phyloP scores from a whole-genome alignment of 2,329 filamentous ascomycete species.

The Nigrospora osmanthi region DNA sequence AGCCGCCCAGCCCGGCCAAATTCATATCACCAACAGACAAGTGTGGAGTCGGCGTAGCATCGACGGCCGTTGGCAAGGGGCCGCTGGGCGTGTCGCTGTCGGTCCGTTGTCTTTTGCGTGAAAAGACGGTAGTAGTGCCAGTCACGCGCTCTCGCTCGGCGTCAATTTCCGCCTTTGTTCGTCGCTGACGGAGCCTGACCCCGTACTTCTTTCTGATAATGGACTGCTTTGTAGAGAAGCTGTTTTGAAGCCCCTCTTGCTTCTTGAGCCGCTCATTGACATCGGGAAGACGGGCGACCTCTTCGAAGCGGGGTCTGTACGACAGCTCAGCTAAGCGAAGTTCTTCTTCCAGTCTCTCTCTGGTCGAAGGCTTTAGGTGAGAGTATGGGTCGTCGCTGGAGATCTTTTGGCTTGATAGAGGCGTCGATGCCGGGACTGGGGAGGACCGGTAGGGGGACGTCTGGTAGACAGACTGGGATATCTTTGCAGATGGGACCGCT shows the following conservation, averaged over 20 bases:
- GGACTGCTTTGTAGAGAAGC: slow-evolving; percentile 47
- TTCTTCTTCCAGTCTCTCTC: slow-evolving; percentile 25
- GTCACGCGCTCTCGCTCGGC: slow-evolving; percentile 32
- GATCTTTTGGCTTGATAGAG: too few relatives aligned
- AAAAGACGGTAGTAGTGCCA: slow-evolving; percentile 15
- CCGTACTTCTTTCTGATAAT: slow-evolving; percentile 50
- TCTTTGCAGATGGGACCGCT: too few relatives aligned
- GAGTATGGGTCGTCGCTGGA: slow-evolving; percentile 29
- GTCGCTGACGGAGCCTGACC: slow-evolving; percentile 42
- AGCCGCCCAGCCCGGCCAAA: slow-evolving; percentile 14
- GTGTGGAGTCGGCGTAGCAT: slow-evolving; percentile 1
- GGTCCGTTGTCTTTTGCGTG: slow-evolving; percentile 17
- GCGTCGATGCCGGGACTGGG: too few relatives aligned
- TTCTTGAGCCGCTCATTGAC: slow-evolving; percentile 18
- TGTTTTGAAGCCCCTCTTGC: slow-evolving; percentile 39
- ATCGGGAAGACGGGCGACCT: slow-evolving; percentile 29
- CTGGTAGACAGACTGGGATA: too few relatives aligned
- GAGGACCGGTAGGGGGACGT: too few relatives aligned
- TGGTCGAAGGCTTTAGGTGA: slow-evolving; percentile 28
- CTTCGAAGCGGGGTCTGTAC: slow-evolving; percentile 33
- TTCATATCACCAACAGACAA: slow-evolving; percentile 17
- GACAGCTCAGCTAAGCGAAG: slow-evolving; percentile 26
- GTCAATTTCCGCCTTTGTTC: slow-evolving; percentile 37
- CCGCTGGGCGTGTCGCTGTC: slow-evolving; percentile 5
- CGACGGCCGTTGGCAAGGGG: too few relatives aligned